These are phyloP conservation scores for Pseudonectria buxi DNA, from an alignment of 2,329 filamentous ascomycete species.

Conservation along the genomic window DNA sequence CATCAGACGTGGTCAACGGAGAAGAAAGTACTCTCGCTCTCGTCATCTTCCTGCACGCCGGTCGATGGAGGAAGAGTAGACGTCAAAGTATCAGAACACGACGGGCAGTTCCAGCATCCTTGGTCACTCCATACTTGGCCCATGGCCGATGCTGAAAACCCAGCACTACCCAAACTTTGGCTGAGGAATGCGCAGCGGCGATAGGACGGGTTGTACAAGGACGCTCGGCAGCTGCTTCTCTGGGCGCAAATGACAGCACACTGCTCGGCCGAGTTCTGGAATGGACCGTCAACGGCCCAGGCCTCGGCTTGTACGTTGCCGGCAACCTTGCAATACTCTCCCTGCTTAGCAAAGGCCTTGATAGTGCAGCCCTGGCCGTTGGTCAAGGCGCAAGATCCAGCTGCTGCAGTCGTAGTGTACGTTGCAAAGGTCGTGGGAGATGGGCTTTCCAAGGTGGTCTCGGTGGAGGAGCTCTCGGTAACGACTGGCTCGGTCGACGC, in stretches of 20 bases:
- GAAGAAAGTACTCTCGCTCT: too few species aligned
- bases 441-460: constrained; percentile 3
- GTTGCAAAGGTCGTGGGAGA: constrained; percentile 1
- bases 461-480: background rate
- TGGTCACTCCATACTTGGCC: constrained; percentile 9
- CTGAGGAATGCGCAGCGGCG: constrained; percentile 8
- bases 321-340: constrained; percentile 3
- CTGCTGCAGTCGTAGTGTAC: constrained; percentile 2
- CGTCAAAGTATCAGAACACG: constrained; percentile 1
- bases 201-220: constrained; percentile 5
- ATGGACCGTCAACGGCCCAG: constrained; percentile 6
- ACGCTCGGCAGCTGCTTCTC: constrained; percentile 6
- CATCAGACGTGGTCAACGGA: background rate
- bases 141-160: constrained; percentile 2
- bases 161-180: constrained; percentile 1
- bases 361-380: constrained; percentile 7
- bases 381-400: constrained; percentile 5
- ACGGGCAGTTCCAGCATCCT: constrained; percentile 10
- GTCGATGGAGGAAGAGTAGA: constrained; percentile 3
- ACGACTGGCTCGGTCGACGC: too few species aligned
- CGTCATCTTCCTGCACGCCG: background rate
- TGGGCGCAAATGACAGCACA: constrained; percentile 11
- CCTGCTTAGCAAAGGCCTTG: background rate
- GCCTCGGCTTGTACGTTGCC: constrained; percentile 6
- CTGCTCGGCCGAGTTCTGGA: constrained; percentile 6